phyloP scores from a whole-genome alignment of 306 rosid species.

The Vigna reflexopilosa region DNA sequence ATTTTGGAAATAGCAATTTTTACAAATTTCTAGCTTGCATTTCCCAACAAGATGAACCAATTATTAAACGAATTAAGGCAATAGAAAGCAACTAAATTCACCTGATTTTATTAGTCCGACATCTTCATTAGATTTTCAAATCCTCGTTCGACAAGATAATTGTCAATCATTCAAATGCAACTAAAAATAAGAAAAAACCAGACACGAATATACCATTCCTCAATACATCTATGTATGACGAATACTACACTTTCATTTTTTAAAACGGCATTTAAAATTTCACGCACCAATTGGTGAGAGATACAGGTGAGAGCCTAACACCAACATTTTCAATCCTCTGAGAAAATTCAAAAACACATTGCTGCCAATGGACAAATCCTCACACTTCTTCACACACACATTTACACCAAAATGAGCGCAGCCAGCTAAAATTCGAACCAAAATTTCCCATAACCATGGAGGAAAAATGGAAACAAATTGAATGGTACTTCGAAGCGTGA shows the following conservation, averaged over 20 bases:
- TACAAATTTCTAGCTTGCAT: neutral
- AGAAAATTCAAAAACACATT: slow-evolving; percentile 27
- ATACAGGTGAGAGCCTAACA: slow-evolving; percentile 31
- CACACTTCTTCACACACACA: neutral
- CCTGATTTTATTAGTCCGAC: slow-evolving; percentile 6
- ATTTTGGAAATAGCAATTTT: neutral
- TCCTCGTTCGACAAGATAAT: neutral
- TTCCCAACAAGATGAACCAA: neutral
- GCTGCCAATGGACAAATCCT: slow-evolving; percentile 12
- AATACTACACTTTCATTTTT: neutral
- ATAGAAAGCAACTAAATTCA: neutral
- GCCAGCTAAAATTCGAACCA: neutral
- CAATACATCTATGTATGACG: neutral
- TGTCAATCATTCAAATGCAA: slow-evolving; percentile 4
- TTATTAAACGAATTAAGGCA: neutral
- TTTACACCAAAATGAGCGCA: neutral
- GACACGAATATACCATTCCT: neutral
- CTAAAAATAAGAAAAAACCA: neutral
- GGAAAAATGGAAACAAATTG: neutral
- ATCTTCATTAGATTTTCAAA: slow-evolving; percentile 23
- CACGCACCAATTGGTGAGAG: slow-evolving; percentile 38
- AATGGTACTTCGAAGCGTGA: slow-evolving; percentile 34
- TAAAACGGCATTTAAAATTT: slow-evolving; percentile 28
- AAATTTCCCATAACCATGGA: neutral
- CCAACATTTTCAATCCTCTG: neutral